Evolutionary conservation across 139 green algal genomes (phyloP).

Genomic region (Nannochloris sp.): DNA sequence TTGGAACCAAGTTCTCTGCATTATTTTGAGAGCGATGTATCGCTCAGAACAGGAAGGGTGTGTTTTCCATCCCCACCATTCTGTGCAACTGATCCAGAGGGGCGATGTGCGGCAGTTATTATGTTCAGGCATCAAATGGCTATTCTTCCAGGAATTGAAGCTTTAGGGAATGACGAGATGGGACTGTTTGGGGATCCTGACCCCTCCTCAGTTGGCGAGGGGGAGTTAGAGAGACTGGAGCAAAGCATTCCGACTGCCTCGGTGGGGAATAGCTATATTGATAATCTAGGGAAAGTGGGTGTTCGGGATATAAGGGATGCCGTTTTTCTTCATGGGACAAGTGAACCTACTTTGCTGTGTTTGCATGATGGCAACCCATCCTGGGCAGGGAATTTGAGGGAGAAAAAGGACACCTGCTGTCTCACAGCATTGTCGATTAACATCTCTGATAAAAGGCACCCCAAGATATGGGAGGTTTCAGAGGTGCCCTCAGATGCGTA

Average conservation of each 20-base stretch:
- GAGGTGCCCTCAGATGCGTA: conserved; percentile 64
- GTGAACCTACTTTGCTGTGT: conserved; percentile 77
- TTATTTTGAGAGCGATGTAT: conserved; percentile 66
- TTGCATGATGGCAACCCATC: conserved; percentile 77
- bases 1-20: conserved; percentile 65
- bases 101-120: conserved; percentile 72
- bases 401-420: conserved; percentile 64
- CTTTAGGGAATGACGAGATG: conserved; percentile 24
- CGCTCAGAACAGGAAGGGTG: conserved; percentile 20
- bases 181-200: conserved; percentile 13
- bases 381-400: conserved; percentile 54
- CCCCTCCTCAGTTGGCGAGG: not conserved
- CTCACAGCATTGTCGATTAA: conserved; percentile 76
- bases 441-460: conserved; percentile 52
- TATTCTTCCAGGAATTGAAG: conserved; percentile 52
- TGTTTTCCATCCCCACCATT: conserved; percentile 48
- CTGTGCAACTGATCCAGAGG: conserved; percentile 51
- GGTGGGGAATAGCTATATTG: conserved; percentile 65
- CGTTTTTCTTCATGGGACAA: conserved; percentile 82
- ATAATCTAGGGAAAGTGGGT: conserved; percentile 52
- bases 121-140: conserved; percentile 58
- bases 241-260: not conserved
- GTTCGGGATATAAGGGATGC: conserved; percentile 56
- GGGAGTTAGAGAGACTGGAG: not conserved
- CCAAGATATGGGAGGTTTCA: conserved; percentile 63